Base-by-base conservation (phyloP, 1,284 basidiomycete genomes). In the Neotropicomus parvogracilis region DNA sequence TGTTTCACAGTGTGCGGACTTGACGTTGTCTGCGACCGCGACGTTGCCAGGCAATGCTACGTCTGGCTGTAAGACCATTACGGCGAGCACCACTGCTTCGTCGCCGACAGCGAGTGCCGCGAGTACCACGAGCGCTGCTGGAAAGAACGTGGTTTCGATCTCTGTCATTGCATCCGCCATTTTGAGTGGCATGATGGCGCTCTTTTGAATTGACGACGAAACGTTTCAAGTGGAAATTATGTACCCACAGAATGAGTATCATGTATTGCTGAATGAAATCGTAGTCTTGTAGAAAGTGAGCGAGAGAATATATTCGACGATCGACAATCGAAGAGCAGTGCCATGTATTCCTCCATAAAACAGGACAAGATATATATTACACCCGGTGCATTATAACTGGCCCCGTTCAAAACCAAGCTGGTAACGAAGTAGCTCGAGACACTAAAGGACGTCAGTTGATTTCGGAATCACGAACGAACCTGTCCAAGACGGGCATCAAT, bases 401-500 rank as follows among this genome's bases (percentile, higher is more conserved):
- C n/a, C n/a, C n/a, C n/a, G n/a, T n/a, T n/a, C n/a, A n/a, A n/a
- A n/a, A n/a, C n/a, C n/a, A n/a, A n/a, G n/a, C n/a, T n/a, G n/a
- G n/a, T n/a, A n/a, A n/a, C n/a, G n/a, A n/a, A n/a, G n/a, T n/a
- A n/a, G n/a, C n/a, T n/a, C n/a, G n/a, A n/a, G n/a, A n/a, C n/a
- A n/a, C n/a, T 24, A 8, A 24, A 24, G 24, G 24, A 24, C 12
- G 6, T 31, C 37, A 37, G 14, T 37, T n/a, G 36, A 6, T 6
- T 14, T 36, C 13, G 6, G n/a, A n/a, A n/a, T n/a, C n/a, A n/a
- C 35, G 26, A 0, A 64, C 54, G 35, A 77, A 78, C 45, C 68
- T 57, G 19, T 54, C 54, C 26, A 81, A 49, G 20, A 78, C 67
- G 8, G 69, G 64, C 6, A 79, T 46, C 50, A 82, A 44, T 17